Evolutionary conservation across 306 rosid species (phyloP).

Genomic region (Sicyos baderoa): DNA sequence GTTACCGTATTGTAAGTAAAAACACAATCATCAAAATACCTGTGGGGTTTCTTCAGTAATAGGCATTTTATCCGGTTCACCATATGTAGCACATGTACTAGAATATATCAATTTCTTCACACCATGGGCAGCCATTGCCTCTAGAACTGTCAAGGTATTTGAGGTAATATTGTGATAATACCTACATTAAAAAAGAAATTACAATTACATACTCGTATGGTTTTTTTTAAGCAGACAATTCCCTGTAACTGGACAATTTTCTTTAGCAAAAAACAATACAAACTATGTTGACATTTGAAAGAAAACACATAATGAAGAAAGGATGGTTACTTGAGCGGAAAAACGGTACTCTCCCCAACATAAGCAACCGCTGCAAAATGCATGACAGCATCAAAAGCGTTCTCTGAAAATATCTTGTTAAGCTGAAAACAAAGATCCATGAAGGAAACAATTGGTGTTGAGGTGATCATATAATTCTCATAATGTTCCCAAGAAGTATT

Average conservation of each 20-base stretch:
- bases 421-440: constrained; percentile 39
- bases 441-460: too few relatives aligned
- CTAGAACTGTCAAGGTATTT: constrained; percentile 74
- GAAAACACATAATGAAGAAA: neutral
- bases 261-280: neutral
- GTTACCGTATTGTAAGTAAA: neutral
- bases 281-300: neutral
- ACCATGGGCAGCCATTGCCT: constrained; percentile 68
- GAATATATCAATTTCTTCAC: constrained; percentile 83
- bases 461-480: neutral
- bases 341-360: constrained; percentile 90
- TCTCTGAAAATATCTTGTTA: constrained; percentile 70
- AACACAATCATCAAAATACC: constrained; percentile 28
- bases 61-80: constrained; percentile 97
- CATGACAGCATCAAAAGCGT: constrained; percentile 93
- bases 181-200: constrained; percentile 38
- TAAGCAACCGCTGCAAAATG: constrained; percentile 99
- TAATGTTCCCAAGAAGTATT: neutral
- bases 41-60: constrained; percentile 86
- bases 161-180: constrained; percentile 96
- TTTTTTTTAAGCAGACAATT: constrained; percentile 21
- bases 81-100: constrained; percentile 96
- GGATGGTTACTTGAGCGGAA: constrained; percentile 80
- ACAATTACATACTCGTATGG: constrained; percentile 5
- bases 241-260: neutral